Evolutionary conservation across 2,329 filamentous ascomycete genomes (phyloP).

Genomic region (Fusarium sp.): DNA sequence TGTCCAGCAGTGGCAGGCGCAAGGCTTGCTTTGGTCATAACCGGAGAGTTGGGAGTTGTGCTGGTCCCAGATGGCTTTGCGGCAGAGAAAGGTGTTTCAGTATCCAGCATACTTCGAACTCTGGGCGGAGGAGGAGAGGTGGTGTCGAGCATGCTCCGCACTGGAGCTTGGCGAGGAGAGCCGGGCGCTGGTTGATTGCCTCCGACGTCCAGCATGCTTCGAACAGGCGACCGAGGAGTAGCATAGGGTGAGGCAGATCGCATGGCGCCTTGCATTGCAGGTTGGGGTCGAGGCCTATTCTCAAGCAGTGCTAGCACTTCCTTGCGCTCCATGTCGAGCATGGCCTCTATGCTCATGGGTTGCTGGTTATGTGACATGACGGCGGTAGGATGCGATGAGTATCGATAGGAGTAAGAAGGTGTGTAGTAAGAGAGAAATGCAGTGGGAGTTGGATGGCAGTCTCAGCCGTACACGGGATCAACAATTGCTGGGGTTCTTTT

Average conservation of each 20-base stretch:
- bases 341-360: conserved; percentile 80
- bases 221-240: conserved; percentile 72
- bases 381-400: conserved; percentile 12
- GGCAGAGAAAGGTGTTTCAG: conserved; percentile 52
- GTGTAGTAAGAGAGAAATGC: conserved; percentile 4
- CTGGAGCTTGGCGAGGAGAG: conserved; percentile 65
- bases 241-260: conserved; percentile 67
- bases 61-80: conserved; percentile 48
- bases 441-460: conserved; percentile 2
- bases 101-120: conserved; percentile 66
- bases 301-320: conserved; percentile 79
- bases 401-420: background rate
- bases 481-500: conserved; percentile 20
- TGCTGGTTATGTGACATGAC: conserved; percentile 53
- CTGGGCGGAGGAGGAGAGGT: conserved; percentile 56
- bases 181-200: conserved; percentile 34
- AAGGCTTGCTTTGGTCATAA: conserved; percentile 38
- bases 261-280: conserved; percentile 50
- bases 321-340: conserved; percentile 80
- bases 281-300: conserved; percentile 53
- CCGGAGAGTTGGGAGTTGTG: conserved; percentile 52
- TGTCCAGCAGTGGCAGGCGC: conserved; percentile 38
- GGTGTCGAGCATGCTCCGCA: conserved; percentile 63
- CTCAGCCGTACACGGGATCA: conserved; percentile 19
- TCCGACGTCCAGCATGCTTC: conserved; percentile 59